A percentile compares a stretch with the other conserved stretches of the same genome.
phyloP scores from a whole-genome alignment of 257 asterid genomes.

The Nicotiana undulata region DNA sequence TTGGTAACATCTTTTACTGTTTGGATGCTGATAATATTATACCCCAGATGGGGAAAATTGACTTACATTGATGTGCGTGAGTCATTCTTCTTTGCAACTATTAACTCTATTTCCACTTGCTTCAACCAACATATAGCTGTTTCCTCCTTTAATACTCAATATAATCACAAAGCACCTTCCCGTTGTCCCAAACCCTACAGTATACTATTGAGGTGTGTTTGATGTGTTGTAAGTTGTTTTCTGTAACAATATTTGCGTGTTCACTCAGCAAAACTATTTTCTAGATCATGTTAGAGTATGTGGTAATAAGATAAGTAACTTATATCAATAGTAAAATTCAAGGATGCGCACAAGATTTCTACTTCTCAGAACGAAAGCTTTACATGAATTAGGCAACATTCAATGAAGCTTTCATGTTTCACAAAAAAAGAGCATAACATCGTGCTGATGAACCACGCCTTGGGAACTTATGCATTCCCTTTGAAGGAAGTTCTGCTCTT shows the following conservation, averaged over 20 bases:
- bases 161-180: not conserved
- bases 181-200: not conserved
- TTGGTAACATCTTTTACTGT: not conserved
- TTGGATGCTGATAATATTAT: not conserved
- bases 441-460: not conserved
- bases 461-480: not conserved
- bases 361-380: not conserved
- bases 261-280: not conserved
- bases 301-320: not conserved
- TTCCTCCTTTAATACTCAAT: not conserved
- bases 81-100: not conserved
- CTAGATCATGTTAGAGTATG: not conserved
- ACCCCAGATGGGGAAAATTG: not conserved
- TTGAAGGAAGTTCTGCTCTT: not conserved
- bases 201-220: not conserved
- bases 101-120: not conserved
- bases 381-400: not conserved
- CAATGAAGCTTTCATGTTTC: not conserved
- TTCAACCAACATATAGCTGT: not conserved
- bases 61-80: not conserved
- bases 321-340: not conserved
- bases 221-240: not conserved
- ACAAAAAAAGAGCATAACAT: not conserved
- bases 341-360: not conserved
- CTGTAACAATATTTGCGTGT: not conserved